phyloP scores from a whole-genome alignment of 352 stramenopile species.

The Elongisporangium undulatum region DNA sequence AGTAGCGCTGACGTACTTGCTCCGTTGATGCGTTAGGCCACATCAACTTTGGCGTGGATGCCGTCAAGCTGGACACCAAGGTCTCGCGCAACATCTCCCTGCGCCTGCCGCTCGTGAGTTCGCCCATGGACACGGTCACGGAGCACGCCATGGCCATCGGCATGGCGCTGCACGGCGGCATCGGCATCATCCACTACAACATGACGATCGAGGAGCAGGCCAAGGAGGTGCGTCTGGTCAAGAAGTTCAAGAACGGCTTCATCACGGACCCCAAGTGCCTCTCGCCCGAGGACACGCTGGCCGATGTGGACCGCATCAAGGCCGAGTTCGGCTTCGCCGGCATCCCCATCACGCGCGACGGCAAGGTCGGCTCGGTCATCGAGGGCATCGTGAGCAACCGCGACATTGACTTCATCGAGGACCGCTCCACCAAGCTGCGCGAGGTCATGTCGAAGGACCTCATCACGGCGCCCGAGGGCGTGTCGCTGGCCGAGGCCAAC shows the following conservation, averaged over 20 bases:
- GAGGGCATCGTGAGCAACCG: conserved; percentile 99
- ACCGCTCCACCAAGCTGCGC: conserved; percentile 82
- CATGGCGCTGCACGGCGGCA: conserved; percentile 98
- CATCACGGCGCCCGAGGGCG: conserved; percentile 92
- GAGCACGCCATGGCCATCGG: conserved; percentile 99
- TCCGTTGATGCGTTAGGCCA: conserved; percentile 52
- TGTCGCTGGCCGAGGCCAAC: conserved; percentile 96
- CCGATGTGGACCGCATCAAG: conserved; percentile 96
- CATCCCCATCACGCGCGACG: conserved; percentile 98
- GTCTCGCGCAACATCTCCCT: conserved; percentile 95
- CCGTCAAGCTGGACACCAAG: conserved; percentile 95
- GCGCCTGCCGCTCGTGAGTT: conserved; percentile 95
- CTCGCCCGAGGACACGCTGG: conserved; percentile 93
- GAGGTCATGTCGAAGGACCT: conserved; percentile 90
- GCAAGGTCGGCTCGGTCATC: conserved; percentile 96
- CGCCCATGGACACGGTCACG: conserved; percentile 99
- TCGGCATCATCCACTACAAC: conserved; percentile 99
- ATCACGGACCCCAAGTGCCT: conserved; percentile 98
- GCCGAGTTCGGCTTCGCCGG: conserved; percentile 95
- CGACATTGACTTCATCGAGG: conserved; percentile 99
- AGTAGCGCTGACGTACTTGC: not conserved
- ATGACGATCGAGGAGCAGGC: conserved; percentile 97
- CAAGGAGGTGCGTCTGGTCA: conserved; percentile 92
- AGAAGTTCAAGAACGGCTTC: conserved; percentile 99
- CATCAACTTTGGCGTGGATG: conserved; percentile 92